phyloP scores from a whole-genome alignment of 2,329 filamentous ascomycete species.

The Colletotrichum higginsianum region DNA sequence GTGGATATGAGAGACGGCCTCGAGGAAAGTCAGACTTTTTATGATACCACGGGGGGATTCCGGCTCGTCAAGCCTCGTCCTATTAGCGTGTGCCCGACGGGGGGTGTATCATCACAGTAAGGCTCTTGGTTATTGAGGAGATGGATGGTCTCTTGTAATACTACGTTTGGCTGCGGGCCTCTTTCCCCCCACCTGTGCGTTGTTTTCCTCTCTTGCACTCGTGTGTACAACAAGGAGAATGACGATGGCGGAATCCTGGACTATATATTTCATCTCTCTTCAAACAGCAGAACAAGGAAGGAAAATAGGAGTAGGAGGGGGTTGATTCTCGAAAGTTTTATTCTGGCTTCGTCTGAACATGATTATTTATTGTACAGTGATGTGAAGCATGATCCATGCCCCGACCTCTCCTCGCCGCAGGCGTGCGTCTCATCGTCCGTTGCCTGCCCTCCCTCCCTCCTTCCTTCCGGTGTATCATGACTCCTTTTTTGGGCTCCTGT shows the following conservation, averaged over 20 bases:
- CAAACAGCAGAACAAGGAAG: constrained; percentile 1
- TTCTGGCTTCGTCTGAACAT: constrained; percentile 41
- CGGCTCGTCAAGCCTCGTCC: constrained; percentile 18
- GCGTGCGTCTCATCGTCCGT: constrained; percentile 8
- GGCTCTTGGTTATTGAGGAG: constrained; percentile 31
- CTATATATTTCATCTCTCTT: constrained; percentile 6
- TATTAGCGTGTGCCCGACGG: constrained; percentile 8
- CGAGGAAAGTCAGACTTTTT: constrained; percentile 21
- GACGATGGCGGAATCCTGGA: background rate
- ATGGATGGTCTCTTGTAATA: constrained; percentile 37
- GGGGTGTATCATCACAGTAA: background rate
- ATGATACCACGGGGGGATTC: constrained; percentile 16
- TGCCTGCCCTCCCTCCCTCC: background rate
- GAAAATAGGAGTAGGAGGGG: background rate
- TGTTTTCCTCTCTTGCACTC: background rate
- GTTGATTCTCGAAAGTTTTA: constrained; percentile 20
- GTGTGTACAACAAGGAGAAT: background rate
- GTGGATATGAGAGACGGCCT: constrained; percentile 27
- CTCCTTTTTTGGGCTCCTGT: constrained; percentile 15
- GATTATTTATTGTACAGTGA: constrained; percentile 39
- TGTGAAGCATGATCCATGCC: constrained; percentile 11
- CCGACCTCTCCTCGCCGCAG: background rate
- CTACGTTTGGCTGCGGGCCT: constrained; percentile 11
- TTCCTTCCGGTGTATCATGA: background rate
- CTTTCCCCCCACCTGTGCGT: background rate